Conservation (phyloP, 2,329 filamentous ascomycete genomes). For the Byssoonygena ceratinophila region DNA sequence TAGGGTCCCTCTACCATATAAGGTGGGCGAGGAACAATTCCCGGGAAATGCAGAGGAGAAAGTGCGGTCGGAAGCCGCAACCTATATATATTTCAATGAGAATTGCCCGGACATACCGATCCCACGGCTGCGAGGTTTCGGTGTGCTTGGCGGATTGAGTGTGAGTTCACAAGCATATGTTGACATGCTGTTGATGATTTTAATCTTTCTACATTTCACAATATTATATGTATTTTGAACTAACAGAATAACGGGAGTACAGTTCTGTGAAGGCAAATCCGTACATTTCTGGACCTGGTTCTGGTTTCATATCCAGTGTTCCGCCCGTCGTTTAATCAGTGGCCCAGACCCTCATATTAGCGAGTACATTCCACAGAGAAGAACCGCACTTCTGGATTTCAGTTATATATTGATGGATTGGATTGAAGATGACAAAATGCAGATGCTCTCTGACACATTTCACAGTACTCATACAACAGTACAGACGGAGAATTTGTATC, state of each 20-base stretch:
- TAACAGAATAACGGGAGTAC: no score
- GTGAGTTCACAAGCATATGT: no score
- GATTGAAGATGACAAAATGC: slow-evolving; percentile 7
- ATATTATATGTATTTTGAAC: no score
- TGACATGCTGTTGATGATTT: no score
- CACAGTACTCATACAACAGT: slow-evolving; percentile 12
- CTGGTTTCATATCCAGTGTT: slow-evolving; percentile 10
- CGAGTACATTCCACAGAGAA: background rate
- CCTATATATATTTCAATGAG: slow-evolving; percentile 17
- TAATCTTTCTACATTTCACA: background rate
- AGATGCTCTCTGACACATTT: slow-evolving; percentile 13
- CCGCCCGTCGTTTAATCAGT: slow-evolving; percentile 1
- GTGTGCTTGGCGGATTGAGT: slow-evolving; percentile 19
- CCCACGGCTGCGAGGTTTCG: slow-evolving; percentile 18
- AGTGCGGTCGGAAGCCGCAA: slow-evolving; percentile 18
- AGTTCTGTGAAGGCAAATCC: slow-evolving; percentile 14
- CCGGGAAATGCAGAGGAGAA: slow-evolving; percentile 19
- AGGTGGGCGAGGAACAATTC: slow-evolving; percentile 15
- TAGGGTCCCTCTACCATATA: slow-evolving; percentile 15
- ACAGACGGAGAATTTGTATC: slow-evolving; percentile 18
- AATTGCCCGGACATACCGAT: slow-evolving; percentile 17
- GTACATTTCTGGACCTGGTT: slow-evolving; percentile 12
- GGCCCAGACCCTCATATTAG: background rate
- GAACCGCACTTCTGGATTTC: background rate
- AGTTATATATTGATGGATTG: slow-evolving; percentile 16